Evolutionary conservation across 2,329 filamentous ascomycete species (phyloP), one percentile per base, ranked within the genome.

Genomic region (Penicillium sp.): DNA sequence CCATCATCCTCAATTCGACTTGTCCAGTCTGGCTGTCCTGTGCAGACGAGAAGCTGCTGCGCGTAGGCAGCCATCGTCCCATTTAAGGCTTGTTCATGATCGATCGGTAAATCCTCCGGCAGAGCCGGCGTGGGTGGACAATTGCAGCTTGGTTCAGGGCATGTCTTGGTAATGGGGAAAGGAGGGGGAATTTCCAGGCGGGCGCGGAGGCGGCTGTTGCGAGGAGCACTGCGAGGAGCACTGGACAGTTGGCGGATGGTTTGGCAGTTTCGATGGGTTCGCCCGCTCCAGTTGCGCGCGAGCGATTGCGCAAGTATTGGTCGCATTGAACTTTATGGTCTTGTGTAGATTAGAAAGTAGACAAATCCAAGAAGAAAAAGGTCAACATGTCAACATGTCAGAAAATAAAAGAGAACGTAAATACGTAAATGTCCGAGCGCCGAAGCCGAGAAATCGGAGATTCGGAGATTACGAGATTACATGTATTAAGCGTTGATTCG

Each of bases 1-100:
- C 84, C 80, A 52, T 94, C 88, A 40, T 95, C 83, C 65, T 95
- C 89, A 54, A 96, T 94, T 50, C 81, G 80, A 62, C 85, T 90
- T 26, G 77, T 75, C 90, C 90, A 96, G 70, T 95, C 87, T 28
- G 77, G 72, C 53, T 82, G 80, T 4, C 88, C 89, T 0, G 89
- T 95, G 54, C 85, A 90, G 13, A 96, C 76, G 9, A 97, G 69
- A 3, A 96, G 79, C 59, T 96, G 89, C 68, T 94, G 84, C 1
- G 82, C 77, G 65, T 95, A 95, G 1, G 77, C 74, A 2, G 85
- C 76, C 71, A 95, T 90, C 6, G 85, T 84, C 12, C 87, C 87
- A 63, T 86, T 84, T 38, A 96, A 73, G 17, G 78, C 75, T 34
- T 79, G 79, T 53, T 80, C 77, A 59, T 78, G 76, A 64, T 96